Conservation (phyloP, 331 rosid genomes). For the Quercus lobata region DNA sequence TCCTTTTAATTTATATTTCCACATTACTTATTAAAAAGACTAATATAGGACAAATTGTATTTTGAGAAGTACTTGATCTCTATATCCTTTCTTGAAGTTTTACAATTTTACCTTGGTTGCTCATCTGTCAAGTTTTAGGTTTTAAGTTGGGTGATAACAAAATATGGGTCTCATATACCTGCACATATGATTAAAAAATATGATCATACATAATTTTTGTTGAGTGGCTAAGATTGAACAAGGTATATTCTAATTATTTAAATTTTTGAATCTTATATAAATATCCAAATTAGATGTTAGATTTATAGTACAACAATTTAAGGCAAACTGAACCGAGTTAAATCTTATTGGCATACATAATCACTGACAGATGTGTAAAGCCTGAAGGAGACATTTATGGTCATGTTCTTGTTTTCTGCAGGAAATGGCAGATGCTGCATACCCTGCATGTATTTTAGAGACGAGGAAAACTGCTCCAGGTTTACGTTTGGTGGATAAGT, state of each 20-base stretch:
- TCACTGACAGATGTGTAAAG: constrained; percentile 4
- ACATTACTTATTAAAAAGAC: no score
- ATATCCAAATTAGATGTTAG: not conserved
- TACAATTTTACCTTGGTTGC: not conserved
- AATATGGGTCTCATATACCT: not conserved
- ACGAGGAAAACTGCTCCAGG: constrained; percentile 95
- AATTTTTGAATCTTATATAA: not conserved
- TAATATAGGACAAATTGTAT: no score
- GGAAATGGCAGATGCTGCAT: constrained; percentile 90
- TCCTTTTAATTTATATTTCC: no score
- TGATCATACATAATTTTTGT: not conserved
- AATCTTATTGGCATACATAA: not conserved
- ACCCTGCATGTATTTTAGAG: constrained; percentile 75
- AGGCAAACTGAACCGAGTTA: not conserved
- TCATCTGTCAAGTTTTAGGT: not conserved
- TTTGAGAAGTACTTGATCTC: not conserved
- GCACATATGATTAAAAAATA: not conserved
- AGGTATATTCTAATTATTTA: not conserved
- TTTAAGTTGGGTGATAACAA: not conserved
- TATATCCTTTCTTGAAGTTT: not conserved
- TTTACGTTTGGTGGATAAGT: constrained; percentile 86
- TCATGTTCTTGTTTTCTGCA: constrained; percentile 25
- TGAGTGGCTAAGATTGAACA: not conserved
- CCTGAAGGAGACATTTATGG: not conserved
- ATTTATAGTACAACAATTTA: constrained; percentile 3